These are phyloP conservation scores for Chlamydomonas urium DNA, from an alignment of 139 green algal species.

Conservation along the genomic window DNA sequence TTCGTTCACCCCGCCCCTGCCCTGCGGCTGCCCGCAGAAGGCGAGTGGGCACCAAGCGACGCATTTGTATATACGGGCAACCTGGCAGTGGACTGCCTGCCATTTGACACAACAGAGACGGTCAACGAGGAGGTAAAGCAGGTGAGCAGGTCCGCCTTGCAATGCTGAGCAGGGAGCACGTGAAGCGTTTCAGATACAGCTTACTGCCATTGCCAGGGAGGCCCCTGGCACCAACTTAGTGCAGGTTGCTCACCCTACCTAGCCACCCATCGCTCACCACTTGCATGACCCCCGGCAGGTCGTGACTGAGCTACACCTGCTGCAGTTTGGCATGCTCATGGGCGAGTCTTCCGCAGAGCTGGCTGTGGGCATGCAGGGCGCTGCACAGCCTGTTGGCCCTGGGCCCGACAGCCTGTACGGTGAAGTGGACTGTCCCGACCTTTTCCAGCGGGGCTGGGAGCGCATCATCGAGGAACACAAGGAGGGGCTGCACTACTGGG, in stretches of 20 bases:
- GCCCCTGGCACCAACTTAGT: too few relatives aligned
- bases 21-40: background rate
- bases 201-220: too few relatives aligned
- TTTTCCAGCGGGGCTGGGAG: conserved; percentile 41
- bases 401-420: background rate
- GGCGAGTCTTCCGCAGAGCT: conserved; percentile 10
- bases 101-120: conserved; percentile 6
- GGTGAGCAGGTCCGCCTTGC: too few relatives aligned
- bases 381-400: background rate
- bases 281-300: background rate
- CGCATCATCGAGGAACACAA: conserved; percentile 32
- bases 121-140: conserved; percentile 5
- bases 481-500: conserved; percentile 46
- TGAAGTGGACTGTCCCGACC: background rate
- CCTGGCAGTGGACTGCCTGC: conserved; percentile 14
- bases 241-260: too few relatives aligned
- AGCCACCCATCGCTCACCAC: too few relatives aligned
- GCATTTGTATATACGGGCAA: conserved; percentile 9
- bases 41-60: background rate
- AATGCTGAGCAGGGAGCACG: too few relatives aligned
- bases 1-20: background rate
- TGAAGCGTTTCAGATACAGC: too few relatives aligned
- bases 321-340: conserved; percentile 15
- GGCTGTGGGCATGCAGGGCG: background rate
- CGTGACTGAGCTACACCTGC: conserved; percentile 4